phyloP scores from a whole-genome alignment of 768 basidiomycete species.

The Dacryopinax primogenitus region DNA sequence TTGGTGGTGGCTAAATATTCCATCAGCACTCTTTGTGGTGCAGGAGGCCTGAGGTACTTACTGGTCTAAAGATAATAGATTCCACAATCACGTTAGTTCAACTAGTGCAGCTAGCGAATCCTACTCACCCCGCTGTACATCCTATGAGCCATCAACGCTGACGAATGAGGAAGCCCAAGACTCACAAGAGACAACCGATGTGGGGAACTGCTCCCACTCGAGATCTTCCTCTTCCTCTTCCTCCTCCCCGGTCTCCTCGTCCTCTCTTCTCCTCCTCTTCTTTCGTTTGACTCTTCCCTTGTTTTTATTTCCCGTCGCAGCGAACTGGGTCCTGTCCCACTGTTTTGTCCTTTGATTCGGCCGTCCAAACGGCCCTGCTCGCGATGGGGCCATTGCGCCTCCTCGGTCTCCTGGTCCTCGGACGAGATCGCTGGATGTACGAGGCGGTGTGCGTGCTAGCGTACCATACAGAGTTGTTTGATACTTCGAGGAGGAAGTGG shows the following conservation, averaged over 20 bases:
- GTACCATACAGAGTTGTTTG: constrained; percentile 1
- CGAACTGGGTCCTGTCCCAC: constrained; percentile 86
- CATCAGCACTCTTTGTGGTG: constrained; percentile 8
- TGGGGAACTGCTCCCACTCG: constrained; percentile 78
- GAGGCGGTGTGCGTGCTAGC: constrained; percentile 16
- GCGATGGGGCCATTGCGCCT: constrained; percentile 6
- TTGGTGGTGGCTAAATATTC: constrained; percentile 30
- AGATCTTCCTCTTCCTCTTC: constrained; percentile 37
- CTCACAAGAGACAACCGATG: constrained; percentile 59
- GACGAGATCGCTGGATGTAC: constrained; percentile 5
- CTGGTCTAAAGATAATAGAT: constrained; percentile 13
- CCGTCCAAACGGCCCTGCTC: constrained; percentile 33
- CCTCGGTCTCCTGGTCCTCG: constrained; percentile 10
- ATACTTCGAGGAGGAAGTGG: not conserved
- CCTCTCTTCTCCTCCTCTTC: constrained; percentile 38
- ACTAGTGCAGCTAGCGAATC: not conserved
- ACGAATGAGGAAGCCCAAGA: constrained; percentile 14
- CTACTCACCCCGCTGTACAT: constrained; percentile 29
- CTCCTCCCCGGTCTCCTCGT: constrained; percentile 35
- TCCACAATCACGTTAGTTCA: constrained; percentile 9
- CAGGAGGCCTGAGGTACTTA: constrained; percentile 1
- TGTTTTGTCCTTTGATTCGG: constrained; percentile 55
- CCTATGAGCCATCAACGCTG: not conserved
- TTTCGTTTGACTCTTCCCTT: constrained; percentile 43
- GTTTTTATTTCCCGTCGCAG: constrained; percentile 57